These are phyloP conservation scores for Glaciozyma martinii DNA, from an alignment of 768 basidiomycete species.

Conservation along the genomic window DNA sequence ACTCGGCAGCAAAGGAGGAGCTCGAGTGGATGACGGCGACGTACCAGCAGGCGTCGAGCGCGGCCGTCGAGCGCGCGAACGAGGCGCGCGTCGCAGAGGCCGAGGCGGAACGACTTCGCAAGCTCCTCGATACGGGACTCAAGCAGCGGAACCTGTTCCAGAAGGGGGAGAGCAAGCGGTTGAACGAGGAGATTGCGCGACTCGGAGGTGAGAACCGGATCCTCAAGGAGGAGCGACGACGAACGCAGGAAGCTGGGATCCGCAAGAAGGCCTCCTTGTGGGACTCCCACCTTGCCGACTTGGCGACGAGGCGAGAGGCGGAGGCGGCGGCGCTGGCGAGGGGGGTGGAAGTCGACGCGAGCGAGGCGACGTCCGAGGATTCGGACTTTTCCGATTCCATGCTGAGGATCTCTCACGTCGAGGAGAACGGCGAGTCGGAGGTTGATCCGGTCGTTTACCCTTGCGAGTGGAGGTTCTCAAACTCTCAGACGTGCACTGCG, in stretches of 20 bases:
- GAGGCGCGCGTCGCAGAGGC: slow-evolving; percentile 25
- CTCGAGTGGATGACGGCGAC: slow-evolving; percentile 26
- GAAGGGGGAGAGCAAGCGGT: slow-evolving; percentile 1
- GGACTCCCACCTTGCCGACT: slow-evolving; percentile 23
- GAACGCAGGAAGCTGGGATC: slow-evolving; percentile 1
- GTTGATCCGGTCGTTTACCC: not conserved
- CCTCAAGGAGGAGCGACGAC: not conserved
- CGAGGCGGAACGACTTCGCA: slow-evolving; percentile 10
- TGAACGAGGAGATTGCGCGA: slow-evolving; percentile 1
- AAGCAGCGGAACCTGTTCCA: slow-evolving; percentile 21
- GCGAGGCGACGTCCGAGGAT: too few relatives aligned
- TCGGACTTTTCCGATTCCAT: too few relatives aligned
- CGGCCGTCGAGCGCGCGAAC: slow-evolving; percentile 23
- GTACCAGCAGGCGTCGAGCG: slow-evolving; percentile 27
- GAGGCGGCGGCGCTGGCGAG: too few relatives aligned
- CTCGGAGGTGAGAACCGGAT: slow-evolving; percentile 5
- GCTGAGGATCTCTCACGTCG: not conserved
- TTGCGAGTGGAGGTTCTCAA: not conserved
- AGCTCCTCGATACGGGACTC: slow-evolving; percentile 16
- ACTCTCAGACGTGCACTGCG: not conserved
- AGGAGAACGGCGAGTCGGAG: slow-evolving; percentile 1
- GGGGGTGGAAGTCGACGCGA: too few relatives aligned
- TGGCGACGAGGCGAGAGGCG: slow-evolving; percentile 1
- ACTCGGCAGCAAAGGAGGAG: slow-evolving; percentile 25
- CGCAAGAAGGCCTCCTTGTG: slow-evolving; percentile 25